Evolutionary conservation across 1,284 basidiomycete genomes (phyloP).

Genomic region (Irpex rosettiformis): DNA sequence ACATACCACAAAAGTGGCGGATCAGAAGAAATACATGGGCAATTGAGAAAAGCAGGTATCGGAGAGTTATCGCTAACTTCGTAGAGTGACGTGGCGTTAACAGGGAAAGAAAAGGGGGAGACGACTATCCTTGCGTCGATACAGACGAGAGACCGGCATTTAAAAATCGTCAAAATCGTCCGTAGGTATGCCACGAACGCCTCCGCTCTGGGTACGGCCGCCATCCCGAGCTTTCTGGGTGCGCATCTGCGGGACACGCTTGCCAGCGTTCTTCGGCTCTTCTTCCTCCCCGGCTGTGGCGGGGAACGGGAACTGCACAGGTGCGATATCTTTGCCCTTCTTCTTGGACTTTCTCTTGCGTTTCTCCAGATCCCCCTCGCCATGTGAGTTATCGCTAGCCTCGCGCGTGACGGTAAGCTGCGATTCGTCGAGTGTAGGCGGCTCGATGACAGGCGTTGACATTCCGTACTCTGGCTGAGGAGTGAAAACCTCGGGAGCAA

Average conservation of each 20-base stretch:
- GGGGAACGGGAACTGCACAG: slow-evolving; percentile 59
- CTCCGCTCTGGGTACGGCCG: slow-evolving; percentile 77
- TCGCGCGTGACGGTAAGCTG: slow-evolving; percentile 14
- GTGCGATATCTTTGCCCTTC: slow-evolving; percentile 17
- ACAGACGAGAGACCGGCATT: too few relatives aligned
- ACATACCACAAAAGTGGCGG: not conserved
- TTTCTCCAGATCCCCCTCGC: slow-evolving; percentile 4
- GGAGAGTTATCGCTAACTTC: too few relatives aligned
- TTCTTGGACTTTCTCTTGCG: slow-evolving; percentile 25
- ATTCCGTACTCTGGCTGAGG: slow-evolving; percentile 25
- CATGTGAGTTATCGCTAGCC: slow-evolving; percentile 6
- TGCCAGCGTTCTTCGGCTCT: slow-evolving; percentile 19
- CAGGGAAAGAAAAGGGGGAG: not conserved
- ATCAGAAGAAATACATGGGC: not conserved
- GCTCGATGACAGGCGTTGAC: slow-evolving; percentile 19
- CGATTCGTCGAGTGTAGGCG: slow-evolving; percentile 7
- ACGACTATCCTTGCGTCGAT: too few relatives aligned
- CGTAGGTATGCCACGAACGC: slow-evolving; percentile 58
- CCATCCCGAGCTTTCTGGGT: slow-evolving; percentile 70
- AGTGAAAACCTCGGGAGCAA: slow-evolving; percentile 43
- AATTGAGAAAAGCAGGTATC: not conserved
- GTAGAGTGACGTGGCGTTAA: too few relatives aligned
- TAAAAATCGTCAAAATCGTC: slow-evolving; percentile 35
- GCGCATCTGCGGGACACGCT: slow-evolving; percentile 50
- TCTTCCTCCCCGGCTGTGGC: slow-evolving; percentile 31